Percentiles rank a stretch among this genome's conserved stretches.
These are phyloP conservation scores for Globisporangium cederbergense DNA, from an alignment of 352 stramenopile species.

Conservation along the genomic window DNA sequence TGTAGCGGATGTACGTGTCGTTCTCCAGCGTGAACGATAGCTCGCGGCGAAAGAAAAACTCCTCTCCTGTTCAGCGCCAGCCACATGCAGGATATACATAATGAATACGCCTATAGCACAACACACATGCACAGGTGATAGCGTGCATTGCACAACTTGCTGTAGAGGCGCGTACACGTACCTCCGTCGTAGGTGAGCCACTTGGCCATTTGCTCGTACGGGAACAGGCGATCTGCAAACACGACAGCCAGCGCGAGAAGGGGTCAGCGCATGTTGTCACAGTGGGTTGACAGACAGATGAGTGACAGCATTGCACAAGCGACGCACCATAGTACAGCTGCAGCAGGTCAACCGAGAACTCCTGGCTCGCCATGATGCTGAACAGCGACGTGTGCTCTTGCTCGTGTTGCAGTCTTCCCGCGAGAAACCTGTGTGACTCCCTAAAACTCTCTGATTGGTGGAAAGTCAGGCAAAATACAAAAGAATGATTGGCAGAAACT, in stretches of 20 bases:
- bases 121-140: not conserved
- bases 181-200: conserved; percentile 83
- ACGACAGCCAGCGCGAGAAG: not conserved
- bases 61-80: conserved; percentile 38
- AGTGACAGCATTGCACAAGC: not conserved
- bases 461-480: no score
- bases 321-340: conserved; percentile 82
- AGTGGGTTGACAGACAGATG: not conserved
- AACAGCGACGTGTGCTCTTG: not conserved
- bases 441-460: no score
- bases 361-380: conserved; percentile 57
- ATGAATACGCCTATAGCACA: not conserved
- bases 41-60: conserved; percentile 91
- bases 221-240: conserved; percentile 73
- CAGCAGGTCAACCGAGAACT: conserved; percentile 83
- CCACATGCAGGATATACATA: not conserved
- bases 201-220: conserved; percentile 80
- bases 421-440: not conserved
- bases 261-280: not conserved
- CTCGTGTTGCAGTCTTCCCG: conserved; percentile 8
- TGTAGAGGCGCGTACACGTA: conserved; percentile 17
- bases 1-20: conserved; percentile 99
- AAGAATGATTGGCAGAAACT: no score
- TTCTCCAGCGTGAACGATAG: conserved; percentile 98
- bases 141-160: not conserved